Base-by-base conservation (phyloP, 305 asterid genomes). In the Nicotiana rustica region DNA sequence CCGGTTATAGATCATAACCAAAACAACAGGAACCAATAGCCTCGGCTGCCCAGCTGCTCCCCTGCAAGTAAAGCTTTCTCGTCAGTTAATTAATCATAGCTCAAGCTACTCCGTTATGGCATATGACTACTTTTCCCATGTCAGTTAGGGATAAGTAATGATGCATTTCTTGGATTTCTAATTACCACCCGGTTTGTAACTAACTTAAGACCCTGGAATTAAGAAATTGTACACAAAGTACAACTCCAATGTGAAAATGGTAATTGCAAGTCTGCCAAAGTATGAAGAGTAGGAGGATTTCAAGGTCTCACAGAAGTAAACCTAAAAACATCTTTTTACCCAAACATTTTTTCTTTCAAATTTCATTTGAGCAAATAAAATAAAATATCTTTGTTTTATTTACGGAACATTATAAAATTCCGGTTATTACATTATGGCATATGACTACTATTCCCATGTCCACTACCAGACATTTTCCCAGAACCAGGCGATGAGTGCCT, bases 21-120 rank as follows among this genome's bases (percentile, higher is more conserved):
- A 85, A 52, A 86, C 87, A 83, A 94, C 96, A 41, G 99, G 99
- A 86, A 95, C 94, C 82, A 95, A 82, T 80, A 95, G 85, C 88
- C 99, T 89, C 57, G 97, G 99, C 91, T 95, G 99, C 77, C 92
- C 97, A 29, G 84, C 82, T 5, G 98, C 97, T 81, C 95, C 99
- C 93, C 98, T 95, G 94, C 87, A 86, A 84, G 85, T 75, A 15
- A 52, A 52, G 17, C 65, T 52, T 52, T 75, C 47, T 52, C 10
- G 65, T 75, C 31, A 75, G 80, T 52, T 29, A 21, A 49, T 73
- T 49, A 52, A 52, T 52, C 65, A 29, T 17, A 52, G 47, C 0
- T 29, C 65, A 75, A 29, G 4, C n/a, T 52, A 29, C 17, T 29
- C 25, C 29, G 1, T 75, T 29, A 29, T 52, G 80, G 64, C 29